A percentile compares a stretch with the other conserved stretches of the same genome.
Evolutionary conservation across 192 early-diverging fungal genomes (phyloP).

Genomic region (Linnemannia hyalina): DNA sequence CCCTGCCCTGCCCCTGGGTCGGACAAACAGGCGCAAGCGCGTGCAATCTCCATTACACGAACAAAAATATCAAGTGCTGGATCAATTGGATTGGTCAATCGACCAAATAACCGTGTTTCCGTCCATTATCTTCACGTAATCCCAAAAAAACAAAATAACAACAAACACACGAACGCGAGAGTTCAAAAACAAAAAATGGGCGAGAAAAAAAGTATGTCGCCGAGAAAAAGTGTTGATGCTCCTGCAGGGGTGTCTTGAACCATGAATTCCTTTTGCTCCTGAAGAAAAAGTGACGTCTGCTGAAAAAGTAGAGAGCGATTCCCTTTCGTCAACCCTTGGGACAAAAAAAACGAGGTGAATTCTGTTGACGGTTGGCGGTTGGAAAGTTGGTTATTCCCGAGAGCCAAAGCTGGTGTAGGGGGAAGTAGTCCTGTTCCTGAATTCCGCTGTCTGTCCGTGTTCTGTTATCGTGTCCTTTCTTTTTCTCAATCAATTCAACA

Average conservation of each 20-base stretch:
- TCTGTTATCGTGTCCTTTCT: neutral
- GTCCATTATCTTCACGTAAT: neutral
- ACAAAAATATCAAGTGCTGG: neutral
- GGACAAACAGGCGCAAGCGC: neutral
- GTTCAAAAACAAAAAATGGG: neutral
- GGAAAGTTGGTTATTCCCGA: neutral
- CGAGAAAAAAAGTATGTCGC: too few species aligned
- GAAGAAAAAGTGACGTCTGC: neutral
- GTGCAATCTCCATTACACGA: neutral
- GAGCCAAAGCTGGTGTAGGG: neutral
- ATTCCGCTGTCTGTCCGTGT: neutral
- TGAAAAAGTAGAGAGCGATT: neutral
- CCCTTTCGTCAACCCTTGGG: neutral
- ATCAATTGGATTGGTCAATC: slow-evolving; percentile 9
- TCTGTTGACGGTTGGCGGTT: neutral
- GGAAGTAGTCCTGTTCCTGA: neutral
- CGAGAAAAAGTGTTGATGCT: too few species aligned
- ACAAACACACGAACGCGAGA: neutral
- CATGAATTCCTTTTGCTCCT: neutral
- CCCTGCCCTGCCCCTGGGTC: neutral
- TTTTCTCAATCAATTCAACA: neutral
- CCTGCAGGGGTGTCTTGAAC: neutral
- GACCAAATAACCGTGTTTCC: neutral
- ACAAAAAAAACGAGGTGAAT: neutral
- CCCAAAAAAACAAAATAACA: neutral